Conservation (phyloP, 2,329 filamentous ascomycete species). For the Botrytis aclada region DNA sequence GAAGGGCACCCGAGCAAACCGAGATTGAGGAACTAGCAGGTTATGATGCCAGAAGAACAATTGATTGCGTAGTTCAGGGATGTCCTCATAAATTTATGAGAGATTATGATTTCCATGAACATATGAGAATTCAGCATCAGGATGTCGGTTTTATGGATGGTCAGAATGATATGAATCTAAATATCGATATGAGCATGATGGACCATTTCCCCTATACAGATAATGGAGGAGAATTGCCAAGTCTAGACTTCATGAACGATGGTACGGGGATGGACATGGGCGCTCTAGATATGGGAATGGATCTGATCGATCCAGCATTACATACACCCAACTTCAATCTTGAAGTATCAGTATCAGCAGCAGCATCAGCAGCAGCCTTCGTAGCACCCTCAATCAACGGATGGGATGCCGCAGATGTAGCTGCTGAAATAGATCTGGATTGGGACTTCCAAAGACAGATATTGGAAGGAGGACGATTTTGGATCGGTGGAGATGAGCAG, state of each 20-base stretch:
- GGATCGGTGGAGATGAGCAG: constrained; percentile 29
- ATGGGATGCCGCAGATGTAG: not conserved
- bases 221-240: constrained; percentile 2
- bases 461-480: constrained; percentile 30
- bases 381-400: constrained; percentile 7
- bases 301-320: constrained; percentile 14
- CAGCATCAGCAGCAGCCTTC: not conserved
- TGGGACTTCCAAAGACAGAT: constrained; percentile 34
- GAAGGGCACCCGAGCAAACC: constrained; percentile 16
- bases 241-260: constrained; percentile 9
- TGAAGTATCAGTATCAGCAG: not conserved
- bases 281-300: not conserved
- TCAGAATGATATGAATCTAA: not conserved
- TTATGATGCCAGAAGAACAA: constrained; percentile 44
- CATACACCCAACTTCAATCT: constrained; percentile 2
- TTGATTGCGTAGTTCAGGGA: constrained; percentile 48
- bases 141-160: constrained; percentile 7
- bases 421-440: constrained; percentile 26
- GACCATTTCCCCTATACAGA: not conserved
- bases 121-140: constrained; percentile 49
- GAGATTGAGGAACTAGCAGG: constrained; percentile 53
- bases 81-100: constrained; percentile 56
- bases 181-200: not conserved
- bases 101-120: constrained; percentile 55
- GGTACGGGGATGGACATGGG: not conserved